Evolutionary conservation across 352 stramenopile genomes (phyloP).

Genomic region (Plasmopara viticola): DNA sequence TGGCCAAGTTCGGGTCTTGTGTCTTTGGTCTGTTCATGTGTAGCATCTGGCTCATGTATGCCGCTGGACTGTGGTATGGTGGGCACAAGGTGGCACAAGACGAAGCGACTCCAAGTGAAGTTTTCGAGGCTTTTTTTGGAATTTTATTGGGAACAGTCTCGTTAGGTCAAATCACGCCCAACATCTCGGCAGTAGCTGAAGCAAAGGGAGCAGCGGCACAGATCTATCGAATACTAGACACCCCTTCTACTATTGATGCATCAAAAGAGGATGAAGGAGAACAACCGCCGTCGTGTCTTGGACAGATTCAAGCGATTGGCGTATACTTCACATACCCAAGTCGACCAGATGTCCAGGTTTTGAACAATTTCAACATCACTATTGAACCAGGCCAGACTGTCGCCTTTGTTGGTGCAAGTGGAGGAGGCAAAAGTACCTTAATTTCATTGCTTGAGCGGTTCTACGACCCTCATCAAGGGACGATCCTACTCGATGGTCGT

Average conservation of each 20-base stretch:
- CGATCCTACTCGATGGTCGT: constrained; percentile 1
- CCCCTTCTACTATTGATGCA: neutral
- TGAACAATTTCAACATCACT: neutral
- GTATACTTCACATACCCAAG: neutral
- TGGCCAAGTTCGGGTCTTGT: neutral
- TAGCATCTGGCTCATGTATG: constrained; percentile 4
- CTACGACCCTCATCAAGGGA: neutral
- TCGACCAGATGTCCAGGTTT: constrained; percentile 1
- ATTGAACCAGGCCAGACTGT: constrained; percentile 1
- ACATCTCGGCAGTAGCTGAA: constrained; percentile 2
- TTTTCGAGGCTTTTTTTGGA: constrained; percentile 1
- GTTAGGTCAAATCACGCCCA: constrained; percentile 1
- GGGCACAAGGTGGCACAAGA: constrained; percentile 1
- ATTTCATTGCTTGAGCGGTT: neutral
- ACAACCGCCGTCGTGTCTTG: neutral
- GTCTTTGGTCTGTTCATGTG: constrained; percentile 3
- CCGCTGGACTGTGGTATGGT: constrained; percentile 1
- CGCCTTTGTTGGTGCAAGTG: constrained; percentile 2
- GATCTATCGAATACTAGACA: neutral
- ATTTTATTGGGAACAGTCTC: neutral
- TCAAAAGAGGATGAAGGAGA: neutral
- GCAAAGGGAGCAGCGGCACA: constrained; percentile 1
- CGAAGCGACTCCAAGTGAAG: neutral
- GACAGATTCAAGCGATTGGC: neutral
- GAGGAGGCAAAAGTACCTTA: neutral